Evolutionary conservation across 176 grass and related monocot species (phyloP), one percentile per base, ranked within the genome.

Genomic region (Leersia perrieri): DNA sequence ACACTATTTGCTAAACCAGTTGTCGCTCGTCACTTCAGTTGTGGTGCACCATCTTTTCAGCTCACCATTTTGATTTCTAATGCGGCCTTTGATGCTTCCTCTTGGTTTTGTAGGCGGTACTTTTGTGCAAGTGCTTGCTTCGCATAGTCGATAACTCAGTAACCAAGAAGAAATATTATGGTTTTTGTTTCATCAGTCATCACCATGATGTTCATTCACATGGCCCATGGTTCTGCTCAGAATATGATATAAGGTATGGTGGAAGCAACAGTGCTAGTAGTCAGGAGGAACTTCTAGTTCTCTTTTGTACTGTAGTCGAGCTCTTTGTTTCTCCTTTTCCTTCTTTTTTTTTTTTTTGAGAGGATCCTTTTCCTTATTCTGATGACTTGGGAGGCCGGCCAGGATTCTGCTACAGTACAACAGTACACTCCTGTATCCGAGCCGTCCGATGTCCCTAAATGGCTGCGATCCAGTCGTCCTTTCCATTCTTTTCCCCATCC

Each of bases 41-140:
- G 14, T 49, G 35, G 27, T 66, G 39, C 20, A 47, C 13, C 30
- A 11, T 29, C 11, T 10, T 70, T 60, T 15, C 9, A 36, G n/a
- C 25, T 70, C 23, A 20, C 14, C 55, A 63, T 82, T 29, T 26
- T 61, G 20, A 33, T 73, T 47, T 73, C 22, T 53, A 26, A 15
- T 20, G 3, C 16, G 14, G 15, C 16, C 7, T 74, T 33, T 81
- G 33, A 70, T 15, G 33, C 26, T 9, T 60, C n/a, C 8, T 15
- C 44, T 39, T 29, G 10, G 55, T 55, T 76, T 22, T 88, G 74
- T 69, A 94, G 88, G 79, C 57, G 36, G 49, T 79, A 86, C 73
- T 34, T 86, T 4, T 91, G 83, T 12, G 82, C 73, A 47, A 92
- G 42, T 47, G 61, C 65, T 63, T 91, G 88, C 61, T 88, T 91